phyloP scores from a whole-genome alignment of 305 asterid species.

The Solanum hybrid region DNA sequence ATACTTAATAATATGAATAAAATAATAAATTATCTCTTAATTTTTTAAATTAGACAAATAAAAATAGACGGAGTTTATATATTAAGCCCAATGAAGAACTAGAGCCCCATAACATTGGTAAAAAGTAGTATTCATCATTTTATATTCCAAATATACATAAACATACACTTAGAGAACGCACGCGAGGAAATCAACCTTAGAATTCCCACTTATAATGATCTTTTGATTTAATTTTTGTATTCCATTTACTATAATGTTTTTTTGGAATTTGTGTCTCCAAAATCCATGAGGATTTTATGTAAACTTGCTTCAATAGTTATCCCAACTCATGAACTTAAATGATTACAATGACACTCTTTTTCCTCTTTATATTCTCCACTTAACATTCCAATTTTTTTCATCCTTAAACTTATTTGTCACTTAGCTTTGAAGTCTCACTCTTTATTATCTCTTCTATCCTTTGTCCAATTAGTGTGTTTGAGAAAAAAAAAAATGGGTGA shows the following conservation, averaged over 20 bases:
- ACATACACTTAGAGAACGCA: conserved; percentile 16
- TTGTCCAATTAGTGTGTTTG: neutral
- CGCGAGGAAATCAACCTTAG: conserved; percentile 55
- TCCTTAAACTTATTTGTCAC: neutral
- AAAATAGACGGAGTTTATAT: neutral
- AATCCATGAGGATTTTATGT: conserved; percentile 52
- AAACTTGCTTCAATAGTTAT: conserved; percentile 3
- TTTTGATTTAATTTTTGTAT: neutral
- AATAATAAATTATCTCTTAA: neutral
- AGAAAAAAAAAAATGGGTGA: conserved; percentile 51
- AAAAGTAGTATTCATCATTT: neutral
- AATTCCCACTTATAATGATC: conserved; percentile 11
- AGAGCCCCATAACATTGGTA: neutral
- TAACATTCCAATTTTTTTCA: neutral
- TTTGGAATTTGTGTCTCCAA: conserved; percentile 28
- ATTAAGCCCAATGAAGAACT: neutral
- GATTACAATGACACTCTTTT: conserved; percentile 8
- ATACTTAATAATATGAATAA: too few species aligned
- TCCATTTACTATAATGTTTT: neutral
- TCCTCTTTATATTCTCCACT: conserved; percentile 14
- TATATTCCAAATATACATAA: neutral
- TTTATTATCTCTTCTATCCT: neutral
- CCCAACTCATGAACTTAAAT: conserved; percentile 16
- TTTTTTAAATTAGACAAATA: neutral
- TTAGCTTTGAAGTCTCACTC: neutral